Evolutionary conservation across 2,329 filamentous ascomycete species (phyloP), one percentile per base, ranked within the genome.

Genomic region (Claviceps pusilla): DNA sequence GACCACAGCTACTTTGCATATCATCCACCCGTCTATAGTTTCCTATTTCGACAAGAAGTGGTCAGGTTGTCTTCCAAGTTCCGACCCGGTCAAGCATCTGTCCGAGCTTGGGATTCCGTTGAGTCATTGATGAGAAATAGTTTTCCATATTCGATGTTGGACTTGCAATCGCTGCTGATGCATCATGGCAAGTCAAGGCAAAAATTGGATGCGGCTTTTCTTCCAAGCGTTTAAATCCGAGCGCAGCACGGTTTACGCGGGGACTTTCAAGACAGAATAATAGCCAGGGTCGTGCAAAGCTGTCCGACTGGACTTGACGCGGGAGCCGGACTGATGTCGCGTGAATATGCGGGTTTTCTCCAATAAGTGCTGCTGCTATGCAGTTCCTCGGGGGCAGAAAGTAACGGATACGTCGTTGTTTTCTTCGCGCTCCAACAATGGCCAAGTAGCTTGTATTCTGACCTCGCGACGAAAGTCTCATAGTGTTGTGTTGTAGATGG

Each of bases 281-380:
- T 24, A 24, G 55, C 16, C 55, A 51, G 58, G 62, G 61, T 63
- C 11, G 55, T 56, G 58, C 57, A 57, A 64, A 65, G 56, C 66
- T 67, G 67, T 64, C 72, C 72, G 74, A 72, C 71, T 69, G 70
- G 71, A 70, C 60, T 63, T 61, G 69, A 65, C 64, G 71, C 65
- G 70, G 63, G 57, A 59, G 58, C 65, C 61, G 64, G 66, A 65
- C 60, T 61, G 62, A 50, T 48, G n/a, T 43, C 46, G 31, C 54
- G 19, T 31, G 39, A 28, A 50, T 42, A 48, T 50, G 54, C 48
- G 41, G 31, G 10, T 12, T 6, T 41, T 7, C 6, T 29, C 12
- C 11, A 39, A 19, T 19, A 28, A 6, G 24, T n/a, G 39, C 24
- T 52, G 53, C 53, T 54, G n/a, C 33, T 31, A 24, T n/a, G 31